phyloP scores from a whole-genome alignment of 163 green algal genomes.

The Trebouxiophyceae sp. region DNA sequence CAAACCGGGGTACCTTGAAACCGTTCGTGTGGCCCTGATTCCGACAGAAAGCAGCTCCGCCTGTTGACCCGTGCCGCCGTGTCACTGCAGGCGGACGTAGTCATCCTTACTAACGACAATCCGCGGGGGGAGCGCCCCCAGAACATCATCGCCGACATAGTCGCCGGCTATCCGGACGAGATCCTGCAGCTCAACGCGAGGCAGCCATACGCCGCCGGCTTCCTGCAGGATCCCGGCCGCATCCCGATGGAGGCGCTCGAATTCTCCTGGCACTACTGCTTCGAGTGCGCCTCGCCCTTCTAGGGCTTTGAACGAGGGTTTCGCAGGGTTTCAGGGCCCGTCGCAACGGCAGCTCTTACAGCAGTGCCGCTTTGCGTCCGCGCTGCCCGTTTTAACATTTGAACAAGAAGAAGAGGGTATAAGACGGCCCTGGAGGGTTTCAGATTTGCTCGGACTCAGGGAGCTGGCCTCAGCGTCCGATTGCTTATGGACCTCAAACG shows the following conservation, averaged over 20 bases:
- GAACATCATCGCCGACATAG: slow-evolving; percentile 72
- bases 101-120: slow-evolving; percentile 94
- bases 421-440: no score
- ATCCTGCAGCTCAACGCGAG: slow-evolving; percentile 36
- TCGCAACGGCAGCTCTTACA: no score
- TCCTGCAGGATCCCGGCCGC: slow-evolving; percentile 63
- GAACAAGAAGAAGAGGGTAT: no score
- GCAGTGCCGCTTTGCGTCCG: no score
- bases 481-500: no score
- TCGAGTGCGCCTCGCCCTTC: slow-evolving; percentile 10
- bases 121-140: slow-evolving; percentile 62
- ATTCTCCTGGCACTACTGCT: slow-evolving; percentile 11
- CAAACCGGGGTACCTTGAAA: no score
- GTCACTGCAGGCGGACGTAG: slow-evolving; percentile 53
- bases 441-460: no score
- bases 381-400: no score
- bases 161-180: slow-evolving; percentile 72
- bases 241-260: slow-evolving; percentile 20
- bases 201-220: slow-evolving; percentile 8
- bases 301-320: no score
- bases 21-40: no score
- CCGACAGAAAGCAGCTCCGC: background rate
- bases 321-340: no score
- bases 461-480: no score
- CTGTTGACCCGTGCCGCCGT: background rate